phyloP scores from a whole-genome alignment of 306 rosid genomes.

The Trichosanthes cucumerina region DNA sequence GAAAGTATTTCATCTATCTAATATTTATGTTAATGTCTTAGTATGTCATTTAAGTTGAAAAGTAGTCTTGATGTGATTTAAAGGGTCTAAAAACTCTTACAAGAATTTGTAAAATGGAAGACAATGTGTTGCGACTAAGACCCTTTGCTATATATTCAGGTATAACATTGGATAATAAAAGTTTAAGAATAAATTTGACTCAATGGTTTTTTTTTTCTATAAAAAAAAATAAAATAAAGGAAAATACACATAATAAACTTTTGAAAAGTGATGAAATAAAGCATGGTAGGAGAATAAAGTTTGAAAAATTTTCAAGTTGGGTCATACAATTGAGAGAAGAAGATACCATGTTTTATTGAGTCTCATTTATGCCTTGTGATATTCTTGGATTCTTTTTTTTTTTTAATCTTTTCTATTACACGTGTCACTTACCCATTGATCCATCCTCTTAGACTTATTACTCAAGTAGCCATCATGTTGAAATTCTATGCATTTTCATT shows the following conservation, averaged over 20 bases:
- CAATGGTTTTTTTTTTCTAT: no score
- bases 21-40: not conserved
- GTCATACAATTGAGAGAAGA: not conserved
- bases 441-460: not conserved
- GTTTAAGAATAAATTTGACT: not conserved
- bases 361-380: not conserved
- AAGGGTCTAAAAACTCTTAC: accelerated
- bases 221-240: not conserved
- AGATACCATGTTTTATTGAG: not conserved
- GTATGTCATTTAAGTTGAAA: not conserved
- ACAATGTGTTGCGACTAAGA: not conserved
- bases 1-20: not conserved
- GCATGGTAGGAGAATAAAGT: not conserved
- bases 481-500: not conserved
- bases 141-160: not conserved
- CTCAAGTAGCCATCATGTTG: not conserved
- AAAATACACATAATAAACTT: not conserved
- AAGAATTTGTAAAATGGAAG: not conserved
- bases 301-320: not conserved
- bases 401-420: not conserved
- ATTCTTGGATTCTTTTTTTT: not conserved
- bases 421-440: not conserved
- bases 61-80: not conserved
- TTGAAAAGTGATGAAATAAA: not conserved
- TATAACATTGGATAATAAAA: no score